A percentile compares a stretch with the other conserved stretches of the same genome.
phyloP scores from a whole-genome alignment of 306 rosid genomes.

The Hippophae gyantsensis region DNA sequence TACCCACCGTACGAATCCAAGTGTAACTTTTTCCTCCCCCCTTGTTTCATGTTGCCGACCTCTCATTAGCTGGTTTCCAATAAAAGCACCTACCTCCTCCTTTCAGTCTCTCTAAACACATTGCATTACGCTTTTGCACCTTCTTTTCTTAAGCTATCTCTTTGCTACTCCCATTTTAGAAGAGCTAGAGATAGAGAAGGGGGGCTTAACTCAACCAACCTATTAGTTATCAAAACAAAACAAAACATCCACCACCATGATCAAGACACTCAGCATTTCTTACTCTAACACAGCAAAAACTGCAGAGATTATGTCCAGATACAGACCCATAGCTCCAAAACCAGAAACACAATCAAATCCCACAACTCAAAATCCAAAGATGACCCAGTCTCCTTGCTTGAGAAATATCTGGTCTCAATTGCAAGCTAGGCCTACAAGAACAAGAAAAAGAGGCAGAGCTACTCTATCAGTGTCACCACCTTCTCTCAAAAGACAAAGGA shows the following conservation, averaged over 20 bases:
- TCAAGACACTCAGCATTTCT: slow-evolving; percentile 57
- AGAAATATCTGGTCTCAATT: slow-evolving; percentile 74
- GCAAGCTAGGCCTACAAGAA: slow-evolving; percentile 85
- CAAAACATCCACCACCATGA: slow-evolving; percentile 31
- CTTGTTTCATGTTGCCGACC: slow-evolving; percentile 45
- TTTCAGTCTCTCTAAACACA: background rate
- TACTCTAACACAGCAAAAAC: slow-evolving; percentile 54
- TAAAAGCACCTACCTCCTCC: background rate
- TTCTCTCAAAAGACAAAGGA: slow-evolving; percentile 43
- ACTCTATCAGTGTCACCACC: slow-evolving; percentile 39
- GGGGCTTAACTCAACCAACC: background rate
- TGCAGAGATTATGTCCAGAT: slow-evolving; percentile 87
- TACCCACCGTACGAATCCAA: slow-evolving; percentile 57
- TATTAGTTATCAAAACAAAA: background rate
- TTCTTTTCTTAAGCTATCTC: background rate
- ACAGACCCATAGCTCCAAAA: slow-evolving; percentile 87
- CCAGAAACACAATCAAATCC: slow-evolving; percentile 49
- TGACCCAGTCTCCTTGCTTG: slow-evolving; percentile 66
- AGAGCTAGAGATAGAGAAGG: background rate
- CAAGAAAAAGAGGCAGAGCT: slow-evolving; percentile 63
- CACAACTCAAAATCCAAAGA: slow-evolving; percentile 34
- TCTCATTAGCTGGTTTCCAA: slow-evolving; percentile 32
- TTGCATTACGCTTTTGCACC: background rate
- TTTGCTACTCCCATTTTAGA: background rate
- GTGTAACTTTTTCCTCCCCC: slow-evolving; percentile 47